Evolutionary conservation across 2,329 filamentous ascomycete genomes (phyloP).

Genomic region (Diaporthe batatas): DNA sequence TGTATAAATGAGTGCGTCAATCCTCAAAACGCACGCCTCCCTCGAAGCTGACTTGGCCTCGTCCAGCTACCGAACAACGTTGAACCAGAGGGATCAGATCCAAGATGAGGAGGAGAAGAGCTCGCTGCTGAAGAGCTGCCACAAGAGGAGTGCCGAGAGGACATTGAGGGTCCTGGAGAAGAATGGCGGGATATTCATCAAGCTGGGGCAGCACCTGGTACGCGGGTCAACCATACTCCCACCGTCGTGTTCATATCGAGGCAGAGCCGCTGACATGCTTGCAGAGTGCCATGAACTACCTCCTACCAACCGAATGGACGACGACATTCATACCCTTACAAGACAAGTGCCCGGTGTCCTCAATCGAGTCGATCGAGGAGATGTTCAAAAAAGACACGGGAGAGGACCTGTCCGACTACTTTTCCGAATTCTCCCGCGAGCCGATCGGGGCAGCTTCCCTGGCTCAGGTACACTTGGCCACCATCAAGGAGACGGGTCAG

Average conservation of each 20-base stretch:
- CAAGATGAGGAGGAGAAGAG: conserved; percentile 75
- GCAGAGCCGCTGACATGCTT: conserved; percentile 44
- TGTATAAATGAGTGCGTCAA: conserved; percentile 85
- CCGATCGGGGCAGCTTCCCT: conserved; percentile 95
- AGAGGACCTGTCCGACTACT: conserved; percentile 81
- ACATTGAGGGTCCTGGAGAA: conserved; percentile 90
- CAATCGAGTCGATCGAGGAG: conserved; percentile 84
- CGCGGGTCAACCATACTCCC: conserved; percentile 35
- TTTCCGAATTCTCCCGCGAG: conserved; percentile 82
- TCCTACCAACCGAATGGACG: conserved; percentile 92
- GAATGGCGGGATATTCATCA: conserved; percentile 99
- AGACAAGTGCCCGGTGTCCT: conserved; percentile 94
- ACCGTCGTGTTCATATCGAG: not conserved
- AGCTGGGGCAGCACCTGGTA: conserved; percentile 92
- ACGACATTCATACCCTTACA: conserved; percentile 95
- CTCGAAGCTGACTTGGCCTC: conserved; percentile 38
- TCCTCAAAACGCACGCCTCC: not conserved
- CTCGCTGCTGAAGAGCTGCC: conserved; percentile 83
- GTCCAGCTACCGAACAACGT: conserved; percentile 84
- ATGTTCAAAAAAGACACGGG: conserved; percentile 92
- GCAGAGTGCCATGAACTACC: conserved; percentile 92
- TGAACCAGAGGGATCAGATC: conserved; percentile 76
- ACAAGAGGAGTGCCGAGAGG: conserved; percentile 91
- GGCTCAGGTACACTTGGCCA: conserved; percentile 93
- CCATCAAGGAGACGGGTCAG: conserved; percentile 84